phyloP scores from a whole-genome alignment of 2,329 filamentous ascomycete genomes.

The Zymoseptoria ardabiliae region DNA sequence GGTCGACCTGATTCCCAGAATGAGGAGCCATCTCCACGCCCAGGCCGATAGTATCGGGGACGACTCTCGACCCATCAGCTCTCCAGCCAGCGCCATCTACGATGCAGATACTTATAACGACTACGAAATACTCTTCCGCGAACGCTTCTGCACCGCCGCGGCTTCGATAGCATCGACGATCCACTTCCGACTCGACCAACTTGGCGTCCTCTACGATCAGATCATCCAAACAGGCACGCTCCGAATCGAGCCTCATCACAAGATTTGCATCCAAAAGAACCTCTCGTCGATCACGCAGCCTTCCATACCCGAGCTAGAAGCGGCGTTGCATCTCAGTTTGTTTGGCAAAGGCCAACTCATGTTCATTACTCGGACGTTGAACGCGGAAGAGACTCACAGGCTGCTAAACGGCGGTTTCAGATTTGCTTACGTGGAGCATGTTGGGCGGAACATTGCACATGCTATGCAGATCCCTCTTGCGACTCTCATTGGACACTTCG shows the following conservation, averaged over 20 bases:
- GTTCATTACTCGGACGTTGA: conserved; percentile 64
- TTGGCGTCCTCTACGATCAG: conserved; percentile 32
- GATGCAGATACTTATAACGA: conserved; percentile 55
- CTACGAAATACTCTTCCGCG: conserved; percentile 70
- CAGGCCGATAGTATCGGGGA: conserved; percentile 31
- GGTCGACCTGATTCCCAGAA: conserved; percentile 59
- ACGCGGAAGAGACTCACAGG: conserved; percentile 52
- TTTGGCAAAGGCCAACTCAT: conserved; percentile 70
- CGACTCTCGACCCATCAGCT: conserved; percentile 22
- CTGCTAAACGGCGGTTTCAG: conserved; percentile 67
- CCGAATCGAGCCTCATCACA: conserved; percentile 13
- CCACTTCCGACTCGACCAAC: conserved; percentile 26
- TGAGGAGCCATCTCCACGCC: conserved; percentile 61
- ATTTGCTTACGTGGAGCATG: conserved; percentile 65
- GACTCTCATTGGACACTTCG: conserved; percentile 55
- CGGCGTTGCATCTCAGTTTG: conserved; percentile 30
- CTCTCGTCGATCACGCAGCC: conserved; percentile 1
- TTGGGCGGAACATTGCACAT: conserved; percentile 60
- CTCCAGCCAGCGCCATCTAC: conserved; percentile 31
- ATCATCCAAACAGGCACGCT: conserved; percentile 31
- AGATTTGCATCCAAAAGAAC: conserved; percentile 5
- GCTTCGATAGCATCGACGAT: conserved; percentile 63
- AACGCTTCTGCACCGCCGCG: conserved; percentile 76
- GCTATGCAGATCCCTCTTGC: conserved; percentile 65
- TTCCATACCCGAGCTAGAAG: conserved; percentile 34